Evolutionary conservation across 306 rosid species (phyloP).

Genomic region (Urtica urens): DNA sequence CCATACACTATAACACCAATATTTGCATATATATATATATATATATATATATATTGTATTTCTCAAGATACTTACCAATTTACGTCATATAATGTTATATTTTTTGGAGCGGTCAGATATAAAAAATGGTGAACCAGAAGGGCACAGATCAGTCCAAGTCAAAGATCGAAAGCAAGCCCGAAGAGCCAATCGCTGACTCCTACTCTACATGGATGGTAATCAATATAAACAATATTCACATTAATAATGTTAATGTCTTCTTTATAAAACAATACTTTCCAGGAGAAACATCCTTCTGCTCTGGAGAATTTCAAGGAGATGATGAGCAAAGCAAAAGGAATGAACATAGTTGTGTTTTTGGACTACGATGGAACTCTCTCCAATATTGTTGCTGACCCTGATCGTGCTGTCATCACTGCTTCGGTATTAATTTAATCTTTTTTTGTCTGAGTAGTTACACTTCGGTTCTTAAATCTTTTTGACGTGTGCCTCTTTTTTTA

Average conservation of each 20-base stretch:
- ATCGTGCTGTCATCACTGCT: slow-evolving; percentile 35
- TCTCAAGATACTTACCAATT: too few species aligned
- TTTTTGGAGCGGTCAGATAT: background rate
- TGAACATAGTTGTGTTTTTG: slow-evolving; percentile 38
- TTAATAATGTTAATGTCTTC: background rate
- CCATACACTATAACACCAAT: too few species aligned
- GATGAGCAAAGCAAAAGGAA: slow-evolving; percentile 31
- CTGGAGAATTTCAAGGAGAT: slow-evolving; percentile 37
- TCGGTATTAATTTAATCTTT: slow-evolving; percentile 17
- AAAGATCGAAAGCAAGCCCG: slow-evolving; percentile 11
- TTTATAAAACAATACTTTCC: background rate
- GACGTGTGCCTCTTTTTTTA: background rate
- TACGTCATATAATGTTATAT: background rate
- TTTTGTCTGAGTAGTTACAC: too few species aligned
- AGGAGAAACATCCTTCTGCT: slow-evolving; percentile 44
- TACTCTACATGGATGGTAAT: slow-evolving; percentile 43
- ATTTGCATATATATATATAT: background rate
- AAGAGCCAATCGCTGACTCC: slow-evolving; percentile 14
- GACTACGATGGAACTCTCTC: slow-evolving; percentile 61
- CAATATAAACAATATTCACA: background rate
- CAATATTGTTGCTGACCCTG: slow-evolving; percentile 39
- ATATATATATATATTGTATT: too few species aligned
- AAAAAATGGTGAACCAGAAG: slow-evolving; percentile 17
- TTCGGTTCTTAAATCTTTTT: too few species aligned
- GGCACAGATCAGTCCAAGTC: slow-evolving; percentile 15